Evolutionary conservation across 148 eudicot species (phyloP).

Genomic region (Vaccinium myrtillus): DNA sequence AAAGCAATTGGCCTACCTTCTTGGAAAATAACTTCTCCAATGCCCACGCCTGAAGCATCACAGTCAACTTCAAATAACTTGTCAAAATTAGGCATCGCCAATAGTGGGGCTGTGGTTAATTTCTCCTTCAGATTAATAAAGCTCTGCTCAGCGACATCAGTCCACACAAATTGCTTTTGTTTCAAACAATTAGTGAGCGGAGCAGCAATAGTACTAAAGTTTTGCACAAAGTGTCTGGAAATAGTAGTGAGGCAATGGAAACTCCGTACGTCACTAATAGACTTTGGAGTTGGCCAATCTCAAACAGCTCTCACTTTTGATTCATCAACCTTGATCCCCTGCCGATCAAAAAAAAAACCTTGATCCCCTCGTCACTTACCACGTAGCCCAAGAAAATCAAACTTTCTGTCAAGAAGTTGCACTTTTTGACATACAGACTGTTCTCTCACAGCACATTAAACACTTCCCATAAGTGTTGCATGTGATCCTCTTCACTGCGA

Average conservation of each 20-base stretch:
- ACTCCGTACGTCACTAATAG: background rate
- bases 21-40: background rate
- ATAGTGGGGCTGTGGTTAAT: background rate
- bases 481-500: background rate
- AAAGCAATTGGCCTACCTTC: background rate
- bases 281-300: background rate
- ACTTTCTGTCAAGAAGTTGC: background rate
- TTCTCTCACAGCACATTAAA: background rate
- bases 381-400: constrained; percentile 13
- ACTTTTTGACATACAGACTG: background rate
- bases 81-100: background rate
- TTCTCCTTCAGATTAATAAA: background rate
- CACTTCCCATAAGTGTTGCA: constrained; percentile 5
- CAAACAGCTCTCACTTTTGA: background rate
- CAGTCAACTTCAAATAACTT: constrained; percentile 11
- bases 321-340: constrained; percentile 12
- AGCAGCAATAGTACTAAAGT: constrained; percentile 12
- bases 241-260: constrained; percentile 7
- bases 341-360: no score
- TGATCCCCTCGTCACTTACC: background rate
- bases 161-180: background rate
- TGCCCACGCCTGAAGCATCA: background rate
- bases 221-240: background rate
- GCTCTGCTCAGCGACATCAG: background rate
- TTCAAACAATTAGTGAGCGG: constrained; percentile 17